These are phyloP conservation scores for Podila clonocystis DNA, from an alignment of 192 early-diverging fungal genomes.

Conservation along the genomic window DNA sequence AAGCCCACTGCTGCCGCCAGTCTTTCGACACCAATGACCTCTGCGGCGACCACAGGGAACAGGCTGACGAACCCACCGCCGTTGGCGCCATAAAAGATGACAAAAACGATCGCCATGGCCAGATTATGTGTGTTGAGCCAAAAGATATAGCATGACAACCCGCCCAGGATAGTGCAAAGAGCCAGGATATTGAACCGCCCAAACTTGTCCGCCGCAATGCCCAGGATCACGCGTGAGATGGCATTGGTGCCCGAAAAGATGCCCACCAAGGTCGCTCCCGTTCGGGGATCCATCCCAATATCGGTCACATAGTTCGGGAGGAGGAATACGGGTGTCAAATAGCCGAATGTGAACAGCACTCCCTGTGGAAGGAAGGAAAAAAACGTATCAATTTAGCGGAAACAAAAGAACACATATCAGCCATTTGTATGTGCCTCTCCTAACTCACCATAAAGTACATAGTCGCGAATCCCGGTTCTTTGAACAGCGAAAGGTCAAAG, in stretches of 20 bases:
- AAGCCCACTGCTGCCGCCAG: conserved; percentile 50
- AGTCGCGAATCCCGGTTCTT: conserved; percentile 41
- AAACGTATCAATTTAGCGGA: neutral
- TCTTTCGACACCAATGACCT: conserved; percentile 52
- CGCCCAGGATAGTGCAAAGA: conserved; percentile 47
- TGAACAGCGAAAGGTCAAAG: conserved; percentile 50
- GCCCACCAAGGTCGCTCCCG: conserved; percentile 51
- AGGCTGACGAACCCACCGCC: conserved; percentile 56
- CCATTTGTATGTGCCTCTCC: neutral
- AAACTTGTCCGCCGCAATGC: conserved; percentile 49
- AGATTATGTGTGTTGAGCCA: conserved; percentile 55
- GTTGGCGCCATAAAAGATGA: conserved; percentile 55
- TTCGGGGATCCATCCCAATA: conserved; percentile 29
- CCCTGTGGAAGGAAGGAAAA: conserved; percentile 14
- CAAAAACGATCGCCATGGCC: conserved; percentile 44
- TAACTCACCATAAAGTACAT: conserved; percentile 53
- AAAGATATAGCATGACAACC: conserved; percentile 48
- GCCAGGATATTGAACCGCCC: conserved; percentile 55
- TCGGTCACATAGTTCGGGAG: conserved; percentile 34
- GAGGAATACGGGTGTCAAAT: conserved; percentile 48
- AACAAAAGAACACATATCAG: neutral
- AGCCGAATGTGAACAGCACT: conserved; percentile 23
- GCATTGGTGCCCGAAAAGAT: conserved; percentile 60
- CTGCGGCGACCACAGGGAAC: conserved; percentile 42
- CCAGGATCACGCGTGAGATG: conserved; percentile 48